Base-by-base conservation (phyloP, 345 rosid genomes). In the Rhizophora mangle region DNA sequence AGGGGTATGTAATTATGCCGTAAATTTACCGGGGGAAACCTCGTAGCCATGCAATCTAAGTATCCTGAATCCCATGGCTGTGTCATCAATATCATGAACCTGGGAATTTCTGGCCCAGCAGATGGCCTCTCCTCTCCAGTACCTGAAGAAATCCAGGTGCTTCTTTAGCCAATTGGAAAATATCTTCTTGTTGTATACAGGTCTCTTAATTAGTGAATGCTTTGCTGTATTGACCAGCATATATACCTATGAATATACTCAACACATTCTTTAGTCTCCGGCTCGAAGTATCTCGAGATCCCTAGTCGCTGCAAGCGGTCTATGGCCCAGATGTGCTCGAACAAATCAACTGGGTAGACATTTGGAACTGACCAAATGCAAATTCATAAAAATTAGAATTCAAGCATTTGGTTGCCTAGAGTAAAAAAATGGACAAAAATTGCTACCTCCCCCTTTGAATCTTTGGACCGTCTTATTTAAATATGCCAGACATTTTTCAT, bases 261-360 rank as follows among this genome's bases (percentile, higher is more conserved):
- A 54, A 92, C 80, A 61, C 90, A 86, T 36, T 87, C 78, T 56
- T 82, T 69, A 65, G 92, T 86, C 81, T 90, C 89, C 2, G 79
- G 77, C 53, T 83, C 47, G 74, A 96, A 96, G 69, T 84, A 90
- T 86, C 99, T 89, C 10, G 97, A 87, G 43, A 90, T 78, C 57
- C 99, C 99, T 7, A 96, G 86, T 34, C 99, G 91, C 34, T 92
- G 92, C 70, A 96, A 64, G 49, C 98, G 94, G 78, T 96, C 99
- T 21, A 96, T 92, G 5, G 82, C 80, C 99, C 99, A 96, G 5
- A 90, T 75, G 60, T 82, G 96, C 68, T 96, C 97, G 78, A 96
- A 96, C 75, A 96, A 63, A 70, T 96, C 99, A 37, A 96, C 96
- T 2, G 99, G 99, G 69, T 86, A 92, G 8, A 90, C 99, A 60